A percentile compares a stretch with the other conserved stretches of the same genome.
phyloP scores from a whole-genome alignment of 139 green algal genomes.

The Pleodorina starrii region DNA sequence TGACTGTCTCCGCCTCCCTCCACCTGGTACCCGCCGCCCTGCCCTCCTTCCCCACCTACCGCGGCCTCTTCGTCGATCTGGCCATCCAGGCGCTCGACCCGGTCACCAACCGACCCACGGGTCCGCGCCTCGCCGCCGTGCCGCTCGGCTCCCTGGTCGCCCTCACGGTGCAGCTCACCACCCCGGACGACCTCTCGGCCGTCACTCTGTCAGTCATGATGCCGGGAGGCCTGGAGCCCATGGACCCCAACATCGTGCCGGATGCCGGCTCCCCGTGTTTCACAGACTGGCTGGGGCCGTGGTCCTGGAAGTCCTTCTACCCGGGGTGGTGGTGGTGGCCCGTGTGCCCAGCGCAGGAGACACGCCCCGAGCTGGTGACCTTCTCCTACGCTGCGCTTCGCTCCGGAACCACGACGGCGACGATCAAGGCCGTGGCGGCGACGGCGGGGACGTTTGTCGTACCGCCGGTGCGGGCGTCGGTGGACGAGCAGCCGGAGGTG shows the following conservation, averaged over 20 bases:
- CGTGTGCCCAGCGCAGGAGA: slow-evolving; percentile 55
- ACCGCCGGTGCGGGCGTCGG: slow-evolving; percentile 71
- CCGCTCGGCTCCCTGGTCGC: slow-evolving; percentile 62
- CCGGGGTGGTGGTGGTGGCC: slow-evolving; percentile 48
- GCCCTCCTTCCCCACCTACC: slow-evolving; percentile 71
- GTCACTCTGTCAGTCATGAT: slow-evolving; percentile 68
- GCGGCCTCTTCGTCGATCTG: slow-evolving; percentile 71
- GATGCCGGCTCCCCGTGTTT: neutral
- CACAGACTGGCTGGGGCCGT: neutral
- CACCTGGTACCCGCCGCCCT: slow-evolving; percentile 67
- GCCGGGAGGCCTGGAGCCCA: slow-evolving; percentile 75
- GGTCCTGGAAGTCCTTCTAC: neutral
- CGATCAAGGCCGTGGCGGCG: slow-evolving; percentile 70
- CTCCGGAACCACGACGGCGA: slow-evolving; percentile 63
- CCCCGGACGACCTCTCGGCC: slow-evolving; percentile 66
- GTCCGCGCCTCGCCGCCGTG: slow-evolving; percentile 50
- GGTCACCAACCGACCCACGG: slow-evolving; percentile 29
- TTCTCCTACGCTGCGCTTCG: slow-evolving; percentile 60
- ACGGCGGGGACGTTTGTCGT: slow-evolving; percentile 68
- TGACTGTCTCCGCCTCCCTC: slow-evolving; percentile 61
- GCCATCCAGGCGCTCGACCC: slow-evolving; percentile 56
- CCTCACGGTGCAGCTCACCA: slow-evolving; percentile 72
- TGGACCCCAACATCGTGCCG: slow-evolving; percentile 64
- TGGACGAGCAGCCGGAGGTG: slow-evolving; percentile 73
- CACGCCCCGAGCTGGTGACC: slow-evolving; percentile 53